A percentile compares a stretch with the other conserved stretches of the same genome.
Conservation (phyloP, 352 stramenopile species). For the Pythium periplocum region DNA sequence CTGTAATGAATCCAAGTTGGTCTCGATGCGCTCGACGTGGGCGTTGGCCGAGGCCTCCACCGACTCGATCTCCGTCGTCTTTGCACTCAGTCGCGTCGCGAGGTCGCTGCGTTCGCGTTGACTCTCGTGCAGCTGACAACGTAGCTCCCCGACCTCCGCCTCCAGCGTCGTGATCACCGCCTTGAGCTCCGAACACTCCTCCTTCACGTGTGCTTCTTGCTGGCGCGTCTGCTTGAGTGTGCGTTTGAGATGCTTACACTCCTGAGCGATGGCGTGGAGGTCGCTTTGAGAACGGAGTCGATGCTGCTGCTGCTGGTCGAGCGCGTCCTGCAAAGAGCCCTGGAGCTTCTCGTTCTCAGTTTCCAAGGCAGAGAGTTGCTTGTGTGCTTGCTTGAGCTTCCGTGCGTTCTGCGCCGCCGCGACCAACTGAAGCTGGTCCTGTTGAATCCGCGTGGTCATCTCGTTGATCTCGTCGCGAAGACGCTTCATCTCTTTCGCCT, state of each 20-base stretch:
- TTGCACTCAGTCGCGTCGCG: constrained; percentile 26
- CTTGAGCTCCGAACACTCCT: constrained; percentile 36
- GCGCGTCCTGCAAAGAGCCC: constrained; percentile 26
- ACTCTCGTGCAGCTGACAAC: constrained; percentile 25
- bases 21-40: constrained; percentile 41
- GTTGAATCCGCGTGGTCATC: constrained; percentile 23
- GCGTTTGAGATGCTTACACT: constrained; percentile 45
- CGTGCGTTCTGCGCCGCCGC: constrained; percentile 27
- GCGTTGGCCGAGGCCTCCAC: constrained; percentile 42
- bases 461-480: constrained; percentile 37
- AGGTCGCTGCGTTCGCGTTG: constrained; percentile 31
- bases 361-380: constrained; percentile 27
- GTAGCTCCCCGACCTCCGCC: constrained; percentile 19
- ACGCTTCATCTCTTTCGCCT: constrained; percentile 42
- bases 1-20: constrained; percentile 26
- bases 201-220: constrained; percentile 22
- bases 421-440: constrained; percentile 29
- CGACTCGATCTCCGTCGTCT: constrained; percentile 27
- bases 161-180: constrained; percentile 33
- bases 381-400: constrained; percentile 43
- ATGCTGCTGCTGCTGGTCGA: constrained; percentile 26
- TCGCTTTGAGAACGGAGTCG: constrained; percentile 30
- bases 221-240: constrained; percentile 37
- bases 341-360: constrained; percentile 35
- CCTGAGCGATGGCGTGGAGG: constrained; percentile 26